These are phyloP conservation scores for Gigaspora rosea DNA, from an alignment of 192 early-diverging fungal genomes.

Conservation along the genomic window DNA sequence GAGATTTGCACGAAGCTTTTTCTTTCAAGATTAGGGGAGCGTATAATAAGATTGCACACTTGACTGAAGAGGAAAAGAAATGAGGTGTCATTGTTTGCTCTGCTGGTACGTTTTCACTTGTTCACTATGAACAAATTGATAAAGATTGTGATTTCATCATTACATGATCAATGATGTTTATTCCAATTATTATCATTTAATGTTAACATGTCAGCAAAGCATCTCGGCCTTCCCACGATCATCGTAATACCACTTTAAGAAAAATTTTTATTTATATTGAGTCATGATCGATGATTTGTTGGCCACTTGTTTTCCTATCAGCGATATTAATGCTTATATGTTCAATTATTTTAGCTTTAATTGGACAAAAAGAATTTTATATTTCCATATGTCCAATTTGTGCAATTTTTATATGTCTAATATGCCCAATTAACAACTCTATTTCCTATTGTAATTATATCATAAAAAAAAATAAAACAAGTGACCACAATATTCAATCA, in stretches of 20 bases:
- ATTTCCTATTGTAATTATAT: constrained; percentile 2
- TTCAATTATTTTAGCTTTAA: no score
- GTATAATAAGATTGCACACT: constrained; percentile 88
- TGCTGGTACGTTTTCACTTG: constrained; percentile 58
- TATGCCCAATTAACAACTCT: no score
- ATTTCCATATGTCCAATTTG: no score
- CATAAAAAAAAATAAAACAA: not conserved
- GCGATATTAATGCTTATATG: no score
- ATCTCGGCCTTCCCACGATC: constrained; percentile 88
- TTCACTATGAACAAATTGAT: not conserved
- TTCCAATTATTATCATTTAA: not conserved
- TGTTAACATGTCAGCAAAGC: constrained; percentile 70
- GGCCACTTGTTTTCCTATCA: not conserved
- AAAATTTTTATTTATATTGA: no score
- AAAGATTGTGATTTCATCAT: no score
- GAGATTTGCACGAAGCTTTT: constrained; percentile 96
- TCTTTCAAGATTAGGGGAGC: constrained; percentile 98
- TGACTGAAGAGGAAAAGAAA: constrained; percentile 75
- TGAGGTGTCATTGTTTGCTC: constrained; percentile 94
- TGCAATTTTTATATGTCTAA: no score
- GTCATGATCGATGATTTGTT: not conserved
- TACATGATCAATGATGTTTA: no score
- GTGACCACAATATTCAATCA: not conserved
- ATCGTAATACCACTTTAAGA: constrained; percentile 92
- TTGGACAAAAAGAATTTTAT: no score